Evolutionary conservation across 352 stramenopile genomes (phyloP).

Genomic region (Globisporangium yorkense): DNA sequence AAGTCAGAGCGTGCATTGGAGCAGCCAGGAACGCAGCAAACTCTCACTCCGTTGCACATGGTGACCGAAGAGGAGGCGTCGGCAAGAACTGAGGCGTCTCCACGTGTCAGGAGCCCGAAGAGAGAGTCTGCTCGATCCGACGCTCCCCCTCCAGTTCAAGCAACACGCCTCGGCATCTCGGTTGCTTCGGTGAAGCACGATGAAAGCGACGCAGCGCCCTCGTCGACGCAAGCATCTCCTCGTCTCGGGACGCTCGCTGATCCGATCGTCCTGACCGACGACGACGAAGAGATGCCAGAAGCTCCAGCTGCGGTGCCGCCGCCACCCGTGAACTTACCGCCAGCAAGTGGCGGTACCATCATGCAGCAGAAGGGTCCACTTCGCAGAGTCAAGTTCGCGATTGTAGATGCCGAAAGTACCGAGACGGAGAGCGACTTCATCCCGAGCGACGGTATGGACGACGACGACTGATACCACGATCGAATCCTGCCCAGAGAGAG

Average conservation of each 20-base stretch:
- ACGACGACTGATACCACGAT: not conserved
- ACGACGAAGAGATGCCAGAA: not conserved
- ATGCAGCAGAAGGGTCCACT: conserved; percentile 3
- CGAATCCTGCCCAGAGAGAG: not conserved
- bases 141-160: too few relatives aligned
- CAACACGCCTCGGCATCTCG: too few relatives aligned
- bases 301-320: not conserved
- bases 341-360: not conserved
- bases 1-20: not conserved
- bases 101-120: too few relatives aligned
- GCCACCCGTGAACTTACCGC: not conserved
- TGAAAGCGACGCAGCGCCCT: too few relatives aligned
- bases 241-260: not conserved
- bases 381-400: not conserved
- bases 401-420: not conserved
- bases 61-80: too few relatives aligned
- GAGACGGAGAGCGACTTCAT: conserved; percentile 8
- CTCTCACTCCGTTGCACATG: too few relatives aligned
- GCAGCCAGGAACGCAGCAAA: too few relatives aligned
- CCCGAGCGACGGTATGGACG: conserved; percentile 3
- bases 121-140: too few relatives aligned
- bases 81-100: too few relatives aligned
- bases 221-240: not conserved
- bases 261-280: not conserved
- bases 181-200: too few relatives aligned